Evolutionary conservation across 73 alveolate genomes (phyloP), one percentile per base, ranked within the genome.

Genomic region (Tetrahymena elliotti): DNA sequence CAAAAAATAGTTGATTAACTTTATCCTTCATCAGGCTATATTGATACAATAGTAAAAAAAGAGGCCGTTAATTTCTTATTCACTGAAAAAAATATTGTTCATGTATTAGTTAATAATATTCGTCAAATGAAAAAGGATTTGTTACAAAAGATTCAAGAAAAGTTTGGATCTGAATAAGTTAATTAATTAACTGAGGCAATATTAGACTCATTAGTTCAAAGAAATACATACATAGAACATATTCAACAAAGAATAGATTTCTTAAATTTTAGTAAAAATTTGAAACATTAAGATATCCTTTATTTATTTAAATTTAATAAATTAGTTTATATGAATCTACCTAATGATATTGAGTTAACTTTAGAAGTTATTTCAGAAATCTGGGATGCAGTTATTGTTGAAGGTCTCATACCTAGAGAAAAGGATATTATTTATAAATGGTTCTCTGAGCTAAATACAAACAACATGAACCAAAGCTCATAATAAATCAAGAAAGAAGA

Each of bases 371-470:
- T 95, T 53, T 93, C 96, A 22, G 94, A 92, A 53, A 31, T 93
- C 22, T 95, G 96, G 96, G 96, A 94, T 36, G 93, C 41, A 22
- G 47, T 94, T 13, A 94, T 94, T 15, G 93, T 94, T 53, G 83
- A 94, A 52, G 53, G 94, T 13, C 37, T 54, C 6, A 34, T 27
- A 33, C 82, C 53, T 36, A n/a, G 40, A 35, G 97, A 95, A 68
- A 95, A 94, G 33, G 98, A 96, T 92, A 38, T 88, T 22, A 93
- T 94, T 39, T 95, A 94, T 47, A 96, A 96, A 27, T 96, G 98
- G 97, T 94, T 96, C 68, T 93, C 95, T 92, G 98, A 88, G 35
- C 95, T 95, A 35, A 95, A 92, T 27, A 95, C 94, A 53, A 88
- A 93, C 83, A 93, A 82, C 92, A 95, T 41, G 96, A 97, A 68